Evolutionary conservation across 345 rosid genomes (phyloP).

Genomic region (Eucalyptus cloeziana): DNA sequence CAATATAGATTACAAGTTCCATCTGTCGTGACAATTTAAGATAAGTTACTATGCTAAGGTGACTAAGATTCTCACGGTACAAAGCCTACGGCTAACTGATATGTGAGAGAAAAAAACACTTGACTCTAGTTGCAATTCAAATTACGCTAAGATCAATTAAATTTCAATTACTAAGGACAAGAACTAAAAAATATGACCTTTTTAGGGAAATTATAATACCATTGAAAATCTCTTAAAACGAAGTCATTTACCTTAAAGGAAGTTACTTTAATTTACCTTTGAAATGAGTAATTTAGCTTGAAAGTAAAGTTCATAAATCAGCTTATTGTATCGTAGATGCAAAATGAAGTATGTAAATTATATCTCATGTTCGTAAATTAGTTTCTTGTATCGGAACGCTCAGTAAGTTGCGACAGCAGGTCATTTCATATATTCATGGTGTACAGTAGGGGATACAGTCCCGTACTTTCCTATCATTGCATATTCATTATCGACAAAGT

Average conservation of each 20-base stretch:
- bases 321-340: neutral
- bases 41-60: neutral
- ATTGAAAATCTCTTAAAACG: neutral
- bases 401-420: too few species aligned
- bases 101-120: neutral
- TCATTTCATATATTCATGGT: too few species aligned
- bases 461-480: too few species aligned
- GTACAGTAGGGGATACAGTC: too few species aligned
- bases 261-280: neutral
- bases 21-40: too few species aligned
- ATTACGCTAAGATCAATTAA: neutral
- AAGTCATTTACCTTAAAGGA: neutral
- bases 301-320: neutral
- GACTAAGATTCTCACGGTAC: neutral
- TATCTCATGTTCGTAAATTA: too few species aligned
- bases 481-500: neutral
- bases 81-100: neutral
- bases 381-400: too few species aligned
- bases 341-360: too few species aligned
- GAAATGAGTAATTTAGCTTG: neutral
- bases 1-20: neutral
- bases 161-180: neutral
- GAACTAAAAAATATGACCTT: neutral
- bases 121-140: neutral
- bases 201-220: neutral